Conservation (phyloP, 208 protist genomes). For the Leishmania gerbilli region DNA sequence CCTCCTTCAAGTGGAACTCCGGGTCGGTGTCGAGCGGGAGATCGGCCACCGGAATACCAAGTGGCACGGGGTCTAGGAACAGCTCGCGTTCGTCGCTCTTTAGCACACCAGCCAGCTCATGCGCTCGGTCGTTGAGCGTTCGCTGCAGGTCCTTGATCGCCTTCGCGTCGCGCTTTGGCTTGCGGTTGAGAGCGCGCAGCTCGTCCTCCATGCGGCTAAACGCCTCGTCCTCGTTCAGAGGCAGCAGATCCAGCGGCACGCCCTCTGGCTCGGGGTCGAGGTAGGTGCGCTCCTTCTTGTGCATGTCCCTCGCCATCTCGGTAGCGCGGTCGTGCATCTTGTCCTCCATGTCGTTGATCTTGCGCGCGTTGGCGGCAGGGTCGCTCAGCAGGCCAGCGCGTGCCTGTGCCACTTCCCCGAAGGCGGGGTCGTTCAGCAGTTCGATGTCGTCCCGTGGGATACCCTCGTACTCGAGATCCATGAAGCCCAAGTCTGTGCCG, state of each 20-base stretch:
- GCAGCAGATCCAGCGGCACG: conserved; percentile 62
- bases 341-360: conserved; percentile 71
- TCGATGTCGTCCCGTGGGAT: conserved; percentile 63
- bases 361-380: conserved; percentile 54
- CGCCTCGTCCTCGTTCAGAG: conserved; percentile 62
- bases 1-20: conserved; percentile 60
- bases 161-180: conserved; percentile 46
- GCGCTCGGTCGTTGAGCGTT: conserved; percentile 56
- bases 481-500: conserved; percentile 50
- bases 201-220: conserved; percentile 63
- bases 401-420: conserved; percentile 47
- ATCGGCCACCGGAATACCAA: conserved; percentile 57
- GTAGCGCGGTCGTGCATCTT: conserved; percentile 62
- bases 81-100: conserved; percentile 73
- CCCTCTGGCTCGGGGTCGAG: conserved; percentile 65
- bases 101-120: conserved; percentile 64
- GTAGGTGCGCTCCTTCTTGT: conserved; percentile 56
- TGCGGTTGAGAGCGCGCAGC: conserved; percentile 55
- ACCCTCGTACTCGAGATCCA: conserved; percentile 72
- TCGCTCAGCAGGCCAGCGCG: conserved; percentile 47
- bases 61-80: conserved; percentile 64
- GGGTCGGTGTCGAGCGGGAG: conserved; percentile 68
- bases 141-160: conserved; percentile 44
- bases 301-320: conserved; percentile 57
- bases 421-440: conserved; percentile 51